These are phyloP conservation scores for Clavispora fructus DNA, from an alignment of 805 yeast species.

Conservation along the genomic window DNA sequence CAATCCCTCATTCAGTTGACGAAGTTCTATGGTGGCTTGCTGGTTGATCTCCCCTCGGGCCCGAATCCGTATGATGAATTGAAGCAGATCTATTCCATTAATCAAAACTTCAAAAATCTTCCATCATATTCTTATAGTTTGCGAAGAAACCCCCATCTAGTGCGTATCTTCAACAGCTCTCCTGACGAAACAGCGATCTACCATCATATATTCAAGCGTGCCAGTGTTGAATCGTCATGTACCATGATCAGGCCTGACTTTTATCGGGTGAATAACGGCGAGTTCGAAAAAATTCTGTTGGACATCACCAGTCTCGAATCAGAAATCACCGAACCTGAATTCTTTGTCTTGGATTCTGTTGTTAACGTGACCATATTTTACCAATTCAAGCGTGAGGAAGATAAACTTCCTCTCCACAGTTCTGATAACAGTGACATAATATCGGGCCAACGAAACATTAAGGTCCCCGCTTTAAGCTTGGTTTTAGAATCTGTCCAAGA, in stretches of 20 bases:
- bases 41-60: not conserved
- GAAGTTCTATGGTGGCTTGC: slow-evolving; percentile 24
- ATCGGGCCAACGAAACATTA: slow-evolving; percentile 1
- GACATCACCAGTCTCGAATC: slow-evolving; percentile 14
- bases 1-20: slow-evolving; percentile 21
- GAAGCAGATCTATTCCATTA: slow-evolving; percentile 16
- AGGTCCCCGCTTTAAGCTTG: not conserved
- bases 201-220: slow-evolving; percentile 27
- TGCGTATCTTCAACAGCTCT: slow-evolving; percentile 35
- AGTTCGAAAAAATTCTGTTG: slow-evolving; percentile 9
- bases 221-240: slow-evolving; percentile 14
- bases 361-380: slow-evolving; percentile 23
- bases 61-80: slow-evolving; percentile 20
- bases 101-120: slow-evolving; percentile 22
- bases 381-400: slow-evolving; percentile 2
- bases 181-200: slow-evolving; percentile 44
- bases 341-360: slow-evolving; percentile 27
- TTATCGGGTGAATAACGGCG: slow-evolving; percentile 7
- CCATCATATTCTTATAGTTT: slow-evolving; percentile 31
- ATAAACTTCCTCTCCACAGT: slow-evolving; percentile 11
- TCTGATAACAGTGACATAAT: slow-evolving; percentile 10
- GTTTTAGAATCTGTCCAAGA: slow-evolving; percentile 4
- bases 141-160: slow-evolving; percentile 30
- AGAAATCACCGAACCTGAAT: slow-evolving; percentile 2
- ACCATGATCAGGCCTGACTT: slow-evolving; percentile 27